A percentile compares a stretch with the other conserved stretches of the same genome.
These are phyloP conservation scores for Rhizophagus clarus DNA, from an alignment of 192 early-diverging fungal genomes.

Conservation along the genomic window DNA sequence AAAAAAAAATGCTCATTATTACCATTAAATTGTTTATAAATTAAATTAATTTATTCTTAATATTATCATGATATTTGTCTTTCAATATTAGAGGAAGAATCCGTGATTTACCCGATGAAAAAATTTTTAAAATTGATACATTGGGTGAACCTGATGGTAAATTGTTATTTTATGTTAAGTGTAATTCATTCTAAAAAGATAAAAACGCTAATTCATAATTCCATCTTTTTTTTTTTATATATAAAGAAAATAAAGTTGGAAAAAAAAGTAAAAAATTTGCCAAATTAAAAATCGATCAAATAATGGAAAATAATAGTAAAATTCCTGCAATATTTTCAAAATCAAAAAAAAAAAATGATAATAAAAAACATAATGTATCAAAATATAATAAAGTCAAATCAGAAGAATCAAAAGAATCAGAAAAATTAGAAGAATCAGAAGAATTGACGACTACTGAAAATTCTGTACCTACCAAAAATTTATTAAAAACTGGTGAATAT, in stretches of 20 bases:
- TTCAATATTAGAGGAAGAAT: constrained; percentile 51
- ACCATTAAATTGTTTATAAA: too few relatives aligned
- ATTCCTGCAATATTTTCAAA: constrained; percentile 52
- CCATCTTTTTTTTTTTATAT: background rate
- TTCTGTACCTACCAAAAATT: constrained; percentile 24
- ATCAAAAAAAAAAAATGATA: background rate
- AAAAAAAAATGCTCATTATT: too few relatives aligned
- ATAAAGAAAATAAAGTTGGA: constrained; percentile 46
- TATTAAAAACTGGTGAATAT: constrained; percentile 49
- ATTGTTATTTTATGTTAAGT: background rate
- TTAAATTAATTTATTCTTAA: background rate
- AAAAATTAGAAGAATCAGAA: background rate
- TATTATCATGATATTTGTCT: constrained; percentile 22
- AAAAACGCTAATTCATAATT: background rate
- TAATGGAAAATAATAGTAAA: constrained; percentile 73
- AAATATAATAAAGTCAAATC: background rate
- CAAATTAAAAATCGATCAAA: constrained; percentile 79
- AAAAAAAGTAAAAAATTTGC: constrained; percentile 48
- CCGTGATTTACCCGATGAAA: constrained; percentile 48
- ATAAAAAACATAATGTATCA: background rate
- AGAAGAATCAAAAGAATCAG: background rate
- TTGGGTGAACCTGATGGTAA: constrained; percentile 53
- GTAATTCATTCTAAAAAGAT: background rate
- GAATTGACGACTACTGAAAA: background rate
- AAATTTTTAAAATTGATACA: constrained; percentile 74